Evolutionary conservation across 106 monocot genomes (phyloP).

Genomic region (Ottelia alismoides): DNA sequence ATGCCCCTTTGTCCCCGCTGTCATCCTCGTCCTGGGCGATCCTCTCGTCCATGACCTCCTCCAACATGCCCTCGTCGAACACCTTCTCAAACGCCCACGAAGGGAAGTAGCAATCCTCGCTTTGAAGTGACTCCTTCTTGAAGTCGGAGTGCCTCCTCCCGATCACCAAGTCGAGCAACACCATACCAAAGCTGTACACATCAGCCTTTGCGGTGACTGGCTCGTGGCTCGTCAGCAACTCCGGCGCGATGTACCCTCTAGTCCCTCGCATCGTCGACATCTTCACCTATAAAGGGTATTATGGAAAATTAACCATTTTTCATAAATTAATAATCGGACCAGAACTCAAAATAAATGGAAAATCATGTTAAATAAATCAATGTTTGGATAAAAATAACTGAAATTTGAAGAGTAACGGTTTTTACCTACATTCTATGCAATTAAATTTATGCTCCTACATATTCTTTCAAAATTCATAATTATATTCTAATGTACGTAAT

Average conservation of each 20-base stretch:
- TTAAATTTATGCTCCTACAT: no score
- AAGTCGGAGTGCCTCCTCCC: slow-evolving; percentile 40
- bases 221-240: slow-evolving; percentile 49
- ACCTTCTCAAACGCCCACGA: slow-evolving; percentile 82
- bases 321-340: no score
- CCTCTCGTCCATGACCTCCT: slow-evolving; percentile 55
- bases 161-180: slow-evolving; percentile 67
- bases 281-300: no score
- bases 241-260: slow-evolving; percentile 82
- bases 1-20: slow-evolving; percentile 20
- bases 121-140: slow-evolving; percentile 26
- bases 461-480: no score
- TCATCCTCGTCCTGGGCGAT: slow-evolving; percentile 30
- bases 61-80: slow-evolving; percentile 19
- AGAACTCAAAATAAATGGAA: no score
- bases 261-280: slow-evolving; percentile 62
- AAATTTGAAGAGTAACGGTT: no score
- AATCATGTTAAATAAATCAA: no score
- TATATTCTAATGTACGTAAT: no score
- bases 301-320: no score
- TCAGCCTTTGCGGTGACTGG: slow-evolving; percentile 87
- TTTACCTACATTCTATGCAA: no score
- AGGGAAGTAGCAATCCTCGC: slow-evolving; percentile 75
- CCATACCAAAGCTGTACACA: slow-evolving; percentile 80
- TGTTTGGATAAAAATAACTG: no score